Percentiles rank a stretch among this genome's conserved stretches.
phyloP scores from a whole-genome alignment of 2,329 filamentous ascomycete genomes.

The Sporothrix globosa region DNA sequence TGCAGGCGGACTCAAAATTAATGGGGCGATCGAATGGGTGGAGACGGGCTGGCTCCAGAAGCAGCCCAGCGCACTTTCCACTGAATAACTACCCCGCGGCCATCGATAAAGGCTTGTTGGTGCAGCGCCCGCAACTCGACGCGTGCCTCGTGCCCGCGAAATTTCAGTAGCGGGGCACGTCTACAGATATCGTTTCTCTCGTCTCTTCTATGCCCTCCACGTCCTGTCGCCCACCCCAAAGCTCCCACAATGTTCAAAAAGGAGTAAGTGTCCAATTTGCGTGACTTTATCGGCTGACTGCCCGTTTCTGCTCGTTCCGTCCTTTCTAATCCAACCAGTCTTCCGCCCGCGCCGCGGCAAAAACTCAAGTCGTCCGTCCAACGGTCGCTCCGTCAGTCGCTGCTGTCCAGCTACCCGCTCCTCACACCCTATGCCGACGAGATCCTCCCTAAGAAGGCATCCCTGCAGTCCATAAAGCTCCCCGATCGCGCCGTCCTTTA shows the following conservation, averaged over 20 bases:
- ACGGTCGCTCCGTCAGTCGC: conserved; percentile 78
- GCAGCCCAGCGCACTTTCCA: not conserved
- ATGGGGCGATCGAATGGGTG: conserved; percentile 9
- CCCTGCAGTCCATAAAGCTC: conserved; percentile 87
- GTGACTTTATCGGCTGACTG: not conserved
- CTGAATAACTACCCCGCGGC: conserved; percentile 29
- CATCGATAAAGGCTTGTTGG: conserved; percentile 29
- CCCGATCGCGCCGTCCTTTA: conserved; percentile 90
- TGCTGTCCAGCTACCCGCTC: conserved; percentile 82
- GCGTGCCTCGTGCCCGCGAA: conserved; percentile 23
- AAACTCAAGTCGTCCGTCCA: conserved; percentile 98
- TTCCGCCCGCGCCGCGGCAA: conserved; percentile 78
- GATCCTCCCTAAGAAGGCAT: conserved; percentile 91
- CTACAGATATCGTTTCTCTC: not conserved
- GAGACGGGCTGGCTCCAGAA: conserved; percentile 11
- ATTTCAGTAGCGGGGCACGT: conserved; percentile 31
- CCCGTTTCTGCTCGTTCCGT: not conserved
- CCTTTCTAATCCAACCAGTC: conserved; percentile 51
- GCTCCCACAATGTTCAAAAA: conserved; percentile 78
- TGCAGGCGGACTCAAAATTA: conserved; percentile 8
- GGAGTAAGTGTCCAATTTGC: conserved; percentile 63
- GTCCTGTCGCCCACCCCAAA: conserved; percentile 9
- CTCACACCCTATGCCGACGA: conserved; percentile 89
- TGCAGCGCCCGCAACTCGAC: not conserved
- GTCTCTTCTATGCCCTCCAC: not conserved